Evolutionary conservation across 805 yeast species (phyloP), one percentile per base, ranked within the genome.

Genomic region (Yamadazyma sp.): DNA sequence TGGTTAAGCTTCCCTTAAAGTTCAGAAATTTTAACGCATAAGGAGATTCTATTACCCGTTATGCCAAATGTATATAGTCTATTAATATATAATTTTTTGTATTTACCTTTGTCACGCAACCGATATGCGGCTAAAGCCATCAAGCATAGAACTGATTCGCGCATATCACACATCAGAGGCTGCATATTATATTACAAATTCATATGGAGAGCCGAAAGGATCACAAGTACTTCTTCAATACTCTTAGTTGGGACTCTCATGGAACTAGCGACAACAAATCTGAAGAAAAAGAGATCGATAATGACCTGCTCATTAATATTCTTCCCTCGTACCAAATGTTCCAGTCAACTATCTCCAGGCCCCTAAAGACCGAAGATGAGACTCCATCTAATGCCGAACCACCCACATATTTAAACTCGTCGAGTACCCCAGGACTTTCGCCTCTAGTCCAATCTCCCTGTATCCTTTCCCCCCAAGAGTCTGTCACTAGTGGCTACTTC

Each of bases 251-350:
- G 38, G 38, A 35, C 5, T n/a, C 25, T 5, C 28, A n/a, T 4
- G 9, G 20, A 11, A 24, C 13, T 5, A 27, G 14, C 20, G 14
- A 25, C 3, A 19, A n/a, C 4, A 8, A 4, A 3, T 13, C 10
- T 14, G 17, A 16, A 11, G 24, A 15, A 8, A 27, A 13, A 16
- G 39, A 30, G 11, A 28, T 15, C 11, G 36, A 37, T 14, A 20
- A 22, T 13, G 36, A 58, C 20, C 52, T 53, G 17, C 47, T 66
- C 32, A 48, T 64, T 32, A 63, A 60, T 37, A 66, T 66, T 29
- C 50, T 66, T 13, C 72, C 72, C 3, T 63, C 70, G 3, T 66
- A 66, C 44, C 62, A 59, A 21, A 64, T 66, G 71, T 61, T 57
- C 41, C 63, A 60, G 43, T 57, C 65, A 12, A 64, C 67, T 3